A percentile compares a stretch with the other conserved stretches of the same genome.
phyloP scores from a whole-genome alignment of 2,329 filamentous ascomycete species.

The Daldinia sp. region DNA sequence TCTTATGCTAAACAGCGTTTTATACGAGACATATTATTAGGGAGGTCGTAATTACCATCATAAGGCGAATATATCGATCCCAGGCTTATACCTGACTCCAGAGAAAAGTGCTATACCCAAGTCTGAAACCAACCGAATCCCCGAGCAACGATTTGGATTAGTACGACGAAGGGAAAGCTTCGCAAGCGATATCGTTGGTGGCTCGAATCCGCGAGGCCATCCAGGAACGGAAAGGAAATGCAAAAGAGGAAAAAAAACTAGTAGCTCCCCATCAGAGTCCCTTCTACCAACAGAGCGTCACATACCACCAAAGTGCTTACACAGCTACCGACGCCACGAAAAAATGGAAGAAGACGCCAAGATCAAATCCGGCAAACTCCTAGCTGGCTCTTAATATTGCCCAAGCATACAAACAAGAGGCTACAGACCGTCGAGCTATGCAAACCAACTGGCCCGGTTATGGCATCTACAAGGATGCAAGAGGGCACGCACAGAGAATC shows the following conservation, averaged over 20 bases:
- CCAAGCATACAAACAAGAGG: not conserved
- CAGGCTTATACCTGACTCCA: not conserved
- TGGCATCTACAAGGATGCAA: not conserved
- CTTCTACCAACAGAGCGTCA: not conserved
- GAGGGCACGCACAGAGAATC: not conserved
- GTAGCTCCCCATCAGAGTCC: not conserved
- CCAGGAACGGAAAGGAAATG: not conserved
- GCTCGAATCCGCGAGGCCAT: not conserved
- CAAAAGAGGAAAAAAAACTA: too few species aligned
- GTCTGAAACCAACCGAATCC: not conserved
- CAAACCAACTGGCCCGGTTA: not conserved
- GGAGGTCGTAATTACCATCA: not conserved
- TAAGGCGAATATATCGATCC: not conserved
- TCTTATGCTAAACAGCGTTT: not conserved
- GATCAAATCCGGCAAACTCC: not conserved
- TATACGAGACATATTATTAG: not conserved
- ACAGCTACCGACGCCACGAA: not conserved
- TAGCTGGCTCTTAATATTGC: not conserved
- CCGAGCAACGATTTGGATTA: not conserved
- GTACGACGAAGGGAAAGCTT: not conserved
- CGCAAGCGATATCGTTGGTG: not conserved
- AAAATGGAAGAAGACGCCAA: not conserved
- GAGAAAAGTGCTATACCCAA: not conserved
- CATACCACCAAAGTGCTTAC: not conserved
- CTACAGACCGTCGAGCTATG: not conserved